These are phyloP conservation scores for Haematococcus lacustris DNA, from an alignment of 139 green algal genomes.

Conservation along the genomic window DNA sequence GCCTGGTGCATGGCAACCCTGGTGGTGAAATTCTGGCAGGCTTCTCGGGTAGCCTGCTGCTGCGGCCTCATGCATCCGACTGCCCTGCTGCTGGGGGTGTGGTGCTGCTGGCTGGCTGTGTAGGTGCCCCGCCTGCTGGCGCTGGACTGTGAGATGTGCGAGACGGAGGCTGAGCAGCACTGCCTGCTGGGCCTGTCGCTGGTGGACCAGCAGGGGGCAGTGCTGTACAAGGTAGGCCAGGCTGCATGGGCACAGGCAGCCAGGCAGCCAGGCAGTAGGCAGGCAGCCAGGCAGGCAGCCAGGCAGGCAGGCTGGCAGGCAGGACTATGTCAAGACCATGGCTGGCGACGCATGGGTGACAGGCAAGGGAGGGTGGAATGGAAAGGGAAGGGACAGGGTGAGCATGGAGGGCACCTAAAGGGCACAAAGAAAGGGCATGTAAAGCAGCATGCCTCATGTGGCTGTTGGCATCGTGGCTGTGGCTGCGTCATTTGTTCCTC, in stretches of 20 bases:
- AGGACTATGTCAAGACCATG: neutral
- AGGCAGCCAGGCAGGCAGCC: neutral
- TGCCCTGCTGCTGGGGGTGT: too few species aligned
- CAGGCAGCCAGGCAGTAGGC: neutral
- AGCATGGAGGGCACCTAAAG: too few species aligned
- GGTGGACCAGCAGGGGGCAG: constrained; percentile 33
- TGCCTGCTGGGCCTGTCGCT: constrained; percentile 40
- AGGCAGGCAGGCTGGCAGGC: neutral
- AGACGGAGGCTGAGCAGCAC: constrained; percentile 21
- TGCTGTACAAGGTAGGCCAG: constrained; percentile 27
- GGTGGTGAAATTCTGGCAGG: too few species aligned
- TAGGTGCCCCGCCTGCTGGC: constrained; percentile 27
- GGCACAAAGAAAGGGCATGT: neutral
- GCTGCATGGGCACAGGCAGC: neutral
- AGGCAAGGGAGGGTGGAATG: too few species aligned
- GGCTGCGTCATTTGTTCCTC: neutral
- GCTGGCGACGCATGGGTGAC: too few species aligned
- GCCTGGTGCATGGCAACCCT: too few species aligned
- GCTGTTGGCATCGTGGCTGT: neutral
- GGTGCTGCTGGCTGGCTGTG: too few species aligned
- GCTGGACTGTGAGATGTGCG: constrained; percentile 63
- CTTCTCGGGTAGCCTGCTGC: too few species aligned
- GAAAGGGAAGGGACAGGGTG: too few species aligned
- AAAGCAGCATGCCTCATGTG: neutral
- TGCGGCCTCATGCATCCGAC: too few species aligned